These are phyloP conservation scores for Colletotrichum sp. DNA, from an alignment of 2,329 filamentous ascomycete species.

Conservation along the genomic window DNA sequence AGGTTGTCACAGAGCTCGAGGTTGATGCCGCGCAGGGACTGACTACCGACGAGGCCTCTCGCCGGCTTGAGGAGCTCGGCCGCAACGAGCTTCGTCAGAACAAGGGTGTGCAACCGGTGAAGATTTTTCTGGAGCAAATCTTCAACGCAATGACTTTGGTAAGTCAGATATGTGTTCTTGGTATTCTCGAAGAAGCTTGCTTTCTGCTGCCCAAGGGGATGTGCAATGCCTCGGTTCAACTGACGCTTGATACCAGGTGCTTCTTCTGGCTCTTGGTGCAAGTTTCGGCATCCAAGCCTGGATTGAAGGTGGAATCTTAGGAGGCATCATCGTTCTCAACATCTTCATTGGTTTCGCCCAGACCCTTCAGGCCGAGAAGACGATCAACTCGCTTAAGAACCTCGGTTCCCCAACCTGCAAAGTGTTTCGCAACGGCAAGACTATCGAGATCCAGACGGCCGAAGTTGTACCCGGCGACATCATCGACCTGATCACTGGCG, in stretches of 20 bases:
- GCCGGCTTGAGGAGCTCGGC: conserved; percentile 61
- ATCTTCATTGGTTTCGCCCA: conserved; percentile 56
- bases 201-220: not conserved
- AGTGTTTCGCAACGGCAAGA: conserved; percentile 46
- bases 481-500: conserved; percentile 58
- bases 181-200: not conserved
- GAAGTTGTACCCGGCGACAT: conserved; percentile 64
- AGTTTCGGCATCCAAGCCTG: conserved; percentile 63
- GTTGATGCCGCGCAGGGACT: conserved; percentile 64
- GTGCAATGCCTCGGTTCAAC: fast-evolving
- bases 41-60: conserved; percentile 55
- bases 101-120: conserved; percentile 62
- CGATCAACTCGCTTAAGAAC: conserved; percentile 51
- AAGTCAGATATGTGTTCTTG: conserved; percentile 13
- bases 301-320: conserved; percentile 65
- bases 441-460: conserved; percentile 39
- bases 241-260: conserved; percentile 36
- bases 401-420: conserved; percentile 49
- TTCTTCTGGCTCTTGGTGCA: conserved; percentile 63
- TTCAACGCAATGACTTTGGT: conserved; percentile 75
- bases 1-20: conserved; percentile 59
- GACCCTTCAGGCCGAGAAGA: conserved; percentile 53
- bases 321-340: conserved; percentile 63
- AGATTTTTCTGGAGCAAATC: conserved; percentile 70
- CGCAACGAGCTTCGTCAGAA: conserved; percentile 69